Evolutionary conservation across 2,329 filamentous ascomycete genomes (phyloP), one percentile per base, ranked within the genome.

Genomic region (Xylariomycetidae sp.): DNA sequence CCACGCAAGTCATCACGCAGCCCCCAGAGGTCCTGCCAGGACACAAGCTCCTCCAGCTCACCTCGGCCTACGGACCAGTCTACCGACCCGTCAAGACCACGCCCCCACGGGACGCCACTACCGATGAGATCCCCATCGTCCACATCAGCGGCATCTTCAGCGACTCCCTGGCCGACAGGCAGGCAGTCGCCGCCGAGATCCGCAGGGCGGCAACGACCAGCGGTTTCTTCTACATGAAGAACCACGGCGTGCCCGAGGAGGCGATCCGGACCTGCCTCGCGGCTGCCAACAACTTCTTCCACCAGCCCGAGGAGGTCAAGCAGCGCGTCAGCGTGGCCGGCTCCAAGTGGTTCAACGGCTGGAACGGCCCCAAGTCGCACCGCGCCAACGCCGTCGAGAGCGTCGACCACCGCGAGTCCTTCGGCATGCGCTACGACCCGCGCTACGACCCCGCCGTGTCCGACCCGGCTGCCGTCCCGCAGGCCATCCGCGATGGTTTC

Each of bases 161-260:
- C 33, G 36, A 48, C 3, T 37, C 49, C 2, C 33, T 59, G 1
- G 43, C 54, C 3, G 59, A 62, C 12, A 60, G 66, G 2, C 47
- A 58, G 30, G 48, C 48, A 6, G 55, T 69, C 4, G 63, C 67
- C 3, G 44, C 47, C 10, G 48, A 63, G 26, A 58, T 71, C 12
- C 56, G 62, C 6, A 53, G 61, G 41, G 66, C 59, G 25, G 62
- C 50, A 15, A 56, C 45, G 37, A 54, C 59, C 13, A 61, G 63
- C 25, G 64, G 67, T 4, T 70, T 69, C 45, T 69, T 72, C 48
- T 67, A 69, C 20, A 51, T 62, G 10, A 42, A 52, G 19, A 56
- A 59, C 40, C 56, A 60, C 30, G 48, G 36, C 14, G 41, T 50
- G 16, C 23, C 31, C 11, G 49, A 51, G 43, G 46, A 18, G 48